phyloP scores from a whole-genome alignment of 805 yeast genomes.

The Metschnikowia colocasiae region DNA sequence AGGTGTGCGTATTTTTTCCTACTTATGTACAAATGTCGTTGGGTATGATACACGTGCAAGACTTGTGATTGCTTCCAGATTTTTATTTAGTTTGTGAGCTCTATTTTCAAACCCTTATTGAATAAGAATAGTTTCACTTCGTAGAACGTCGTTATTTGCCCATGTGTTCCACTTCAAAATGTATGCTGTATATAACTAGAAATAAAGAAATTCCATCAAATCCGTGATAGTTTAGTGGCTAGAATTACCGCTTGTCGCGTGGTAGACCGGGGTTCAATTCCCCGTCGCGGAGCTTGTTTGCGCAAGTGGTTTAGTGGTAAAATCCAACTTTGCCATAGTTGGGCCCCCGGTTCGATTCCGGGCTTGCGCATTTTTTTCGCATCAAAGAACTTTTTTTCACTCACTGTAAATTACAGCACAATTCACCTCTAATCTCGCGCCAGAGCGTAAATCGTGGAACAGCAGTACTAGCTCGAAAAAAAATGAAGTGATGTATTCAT shows the following conservation, averaged over 20 bases:
- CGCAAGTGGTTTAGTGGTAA: conserved; percentile 24
- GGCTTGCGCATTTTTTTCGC: conserved; percentile 21
- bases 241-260: conserved; percentile 24
- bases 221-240: conserved; percentile 24
- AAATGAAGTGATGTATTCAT: conserved; percentile 2
- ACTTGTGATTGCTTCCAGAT: too few species aligned
- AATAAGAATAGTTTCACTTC: too few species aligned
- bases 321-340: conserved; percentile 24
- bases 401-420: background rate
- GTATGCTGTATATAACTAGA: too few species aligned
- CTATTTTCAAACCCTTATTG: too few species aligned
- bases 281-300: conserved; percentile 22
- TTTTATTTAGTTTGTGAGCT: too few species aligned
- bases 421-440: background rate
- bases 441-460: conserved; percentile 6
- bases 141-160: too few species aligned
- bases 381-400: too few species aligned
- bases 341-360: conserved; percentile 26
- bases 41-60: too few species aligned
- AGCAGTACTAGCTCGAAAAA: conserved; percentile 1
- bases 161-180: too few species aligned
- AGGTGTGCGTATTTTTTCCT: too few species aligned
- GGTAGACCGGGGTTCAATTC: conserved; percentile 24
- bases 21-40: too few species aligned
- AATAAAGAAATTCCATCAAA: background rate